These are phyloP conservation scores for Dendrobium chrysotoxum DNA, from an alignment of 106 monocot genomes.

Conservation along the genomic window DNA sequence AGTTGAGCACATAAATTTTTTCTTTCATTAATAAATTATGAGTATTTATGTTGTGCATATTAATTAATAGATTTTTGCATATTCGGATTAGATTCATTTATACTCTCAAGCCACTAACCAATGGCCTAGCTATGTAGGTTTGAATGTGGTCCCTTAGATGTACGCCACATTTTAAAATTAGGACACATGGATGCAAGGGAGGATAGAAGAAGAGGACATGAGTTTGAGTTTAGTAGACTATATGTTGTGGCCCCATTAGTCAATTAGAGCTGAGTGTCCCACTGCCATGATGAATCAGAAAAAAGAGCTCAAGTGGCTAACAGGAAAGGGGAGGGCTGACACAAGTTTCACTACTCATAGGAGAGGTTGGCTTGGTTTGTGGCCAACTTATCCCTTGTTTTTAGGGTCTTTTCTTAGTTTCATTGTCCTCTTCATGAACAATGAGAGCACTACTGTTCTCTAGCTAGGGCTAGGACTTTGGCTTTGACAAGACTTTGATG, in stretches of 20 bases:
- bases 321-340: neutral
- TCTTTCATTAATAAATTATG: no score
- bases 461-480: neutral
- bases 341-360: neutral
- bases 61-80: no score
- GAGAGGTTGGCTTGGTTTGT: neutral
- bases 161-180: neutral
- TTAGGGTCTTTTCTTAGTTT: neutral
- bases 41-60: no score
- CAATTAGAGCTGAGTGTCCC: neutral
- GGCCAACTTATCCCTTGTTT: neutral
- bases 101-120: no score
- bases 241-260: neutral
- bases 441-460: neutral
- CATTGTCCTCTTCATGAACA: neutral
- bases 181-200: neutral
- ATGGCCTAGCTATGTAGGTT: no score
- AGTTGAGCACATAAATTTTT: no score
- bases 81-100: no score
- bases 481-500: neutral
- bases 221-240: neutral
- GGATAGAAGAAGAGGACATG: neutral
- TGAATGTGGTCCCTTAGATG: neutral
- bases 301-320: no score
- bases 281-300: neutral